Evolutionary conservation across 768 basidiomycete species (phyloP), one percentile per base, ranked within the genome.

Genomic region (Tylopilus rubrobrunneus): DNA sequence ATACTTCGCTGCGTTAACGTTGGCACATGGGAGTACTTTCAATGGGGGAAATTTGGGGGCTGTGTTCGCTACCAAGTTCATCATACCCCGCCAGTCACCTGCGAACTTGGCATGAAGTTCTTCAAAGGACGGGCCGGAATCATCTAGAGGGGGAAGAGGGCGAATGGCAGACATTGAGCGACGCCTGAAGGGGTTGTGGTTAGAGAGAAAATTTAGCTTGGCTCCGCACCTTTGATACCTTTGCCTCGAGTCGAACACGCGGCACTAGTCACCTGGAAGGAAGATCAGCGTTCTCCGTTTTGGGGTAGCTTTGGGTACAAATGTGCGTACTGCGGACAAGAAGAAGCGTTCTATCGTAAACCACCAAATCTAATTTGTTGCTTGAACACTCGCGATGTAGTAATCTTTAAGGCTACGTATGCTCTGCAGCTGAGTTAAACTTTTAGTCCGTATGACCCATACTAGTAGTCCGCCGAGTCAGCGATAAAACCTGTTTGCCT

Each of bases 11-110:
- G 56, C 57, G 29, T 71, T 55, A 25, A 70, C 59, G 40, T 74
- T 73, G 15, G 75, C 75, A 36, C 75, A 76, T 6, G 70, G 74
- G 8, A 74, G 59, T 19, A 50, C 45, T 25, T 65, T 62, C 37
- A 64, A 58, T 4, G 69, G 69, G 9, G 59, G 61, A 53, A 61
- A 57, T 48, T 57, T 63, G 43, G 60, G 63, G 28, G 51, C 49
- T n/a, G 1, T 45, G 17, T 49, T 57, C 45, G 6, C 48, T 37
- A 56, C 41, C 4, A 60, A 58, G 36, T 15, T 48, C 63, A 14
- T 62, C 47, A 29, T 46, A 8, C 49, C 63, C n/a, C 19, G 19
- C 19, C 19, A 19, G 19, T 19, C 19, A 19, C 55, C 60, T 37
- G 53, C 34, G 25, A 60, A 36, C 34, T 49, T 29, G 2, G 66